Evolutionary conservation across 441 rosid genomes (phyloP).

Genomic region (Erodium moschatum): DNA sequence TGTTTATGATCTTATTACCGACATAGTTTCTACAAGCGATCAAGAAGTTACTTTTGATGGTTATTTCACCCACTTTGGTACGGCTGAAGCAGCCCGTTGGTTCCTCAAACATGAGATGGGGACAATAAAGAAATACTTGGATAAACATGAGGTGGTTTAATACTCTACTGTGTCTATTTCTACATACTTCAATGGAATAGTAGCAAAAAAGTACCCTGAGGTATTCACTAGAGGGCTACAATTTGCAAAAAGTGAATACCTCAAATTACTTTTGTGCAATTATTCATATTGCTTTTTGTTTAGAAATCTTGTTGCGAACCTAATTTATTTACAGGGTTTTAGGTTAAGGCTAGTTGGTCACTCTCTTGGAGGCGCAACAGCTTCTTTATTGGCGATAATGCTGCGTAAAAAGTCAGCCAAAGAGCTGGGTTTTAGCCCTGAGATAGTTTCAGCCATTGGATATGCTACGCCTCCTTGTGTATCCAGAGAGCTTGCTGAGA

Average conservation of each 20-base stretch:
- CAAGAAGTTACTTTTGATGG: slow-evolving; percentile 80
- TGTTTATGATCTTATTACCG: slow-evolving; percentile 72
- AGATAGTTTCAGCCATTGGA: slow-evolving; percentile 66
- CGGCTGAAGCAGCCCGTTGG: slow-evolving; percentile 91
- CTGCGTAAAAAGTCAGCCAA: slow-evolving; percentile 49
- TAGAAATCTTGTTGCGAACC: slow-evolving; percentile 19
- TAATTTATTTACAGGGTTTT: slow-evolving; percentile 60
- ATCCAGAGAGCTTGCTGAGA: slow-evolving; percentile 70
- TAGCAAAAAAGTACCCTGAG: no score
- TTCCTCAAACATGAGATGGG: slow-evolving; percentile 69
- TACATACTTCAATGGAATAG: background rate
- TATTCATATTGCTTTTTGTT: background rate
- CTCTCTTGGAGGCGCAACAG: slow-evolving; percentile 88
- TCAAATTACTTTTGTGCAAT: no score
- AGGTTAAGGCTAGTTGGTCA: slow-evolving; percentile 89
- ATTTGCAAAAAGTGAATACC: no score
- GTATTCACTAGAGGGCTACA: no score
- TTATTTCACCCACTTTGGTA: slow-evolving; percentile 84
- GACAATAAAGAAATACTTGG: slow-evolving; percentile 55
- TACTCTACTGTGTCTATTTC: slow-evolving; percentile 6
- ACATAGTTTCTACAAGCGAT: slow-evolving; percentile 65
- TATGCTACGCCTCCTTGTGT: slow-evolving; percentile 85
- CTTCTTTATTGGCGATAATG: slow-evolving; percentile 77
- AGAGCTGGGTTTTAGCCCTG: slow-evolving; percentile 70
- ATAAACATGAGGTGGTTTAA: slow-evolving; percentile 51